Evolutionary conservation across 805 yeast species (phyloP).

Genomic region (Myxozyma geophila): DNA sequence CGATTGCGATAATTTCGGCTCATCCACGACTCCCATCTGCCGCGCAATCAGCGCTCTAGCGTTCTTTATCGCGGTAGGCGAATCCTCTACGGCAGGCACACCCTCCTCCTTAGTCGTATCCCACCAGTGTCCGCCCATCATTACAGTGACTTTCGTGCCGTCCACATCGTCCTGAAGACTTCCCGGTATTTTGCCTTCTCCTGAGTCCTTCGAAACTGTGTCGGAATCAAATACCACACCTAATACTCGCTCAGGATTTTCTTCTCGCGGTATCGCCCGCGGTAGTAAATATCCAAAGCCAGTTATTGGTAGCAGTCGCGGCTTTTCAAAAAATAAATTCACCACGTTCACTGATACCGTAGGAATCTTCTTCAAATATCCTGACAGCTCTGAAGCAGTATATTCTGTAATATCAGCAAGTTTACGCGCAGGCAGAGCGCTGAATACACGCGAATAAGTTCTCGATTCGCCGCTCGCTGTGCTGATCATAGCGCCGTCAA

Average conservation of each 20-base stretch:
- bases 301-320: conserved; percentile 50
- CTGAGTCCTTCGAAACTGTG: conserved; percentile 38
- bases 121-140: conserved; percentile 85
- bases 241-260: conserved; percentile 61
- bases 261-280: conserved; percentile 46
- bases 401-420: conserved; percentile 16
- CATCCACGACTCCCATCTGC: conserved; percentile 48
- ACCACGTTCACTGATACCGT: conserved; percentile 65
- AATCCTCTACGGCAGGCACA: conserved; percentile 37
- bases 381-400: conserved; percentile 11
- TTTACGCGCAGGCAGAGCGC: conserved; percentile 29
- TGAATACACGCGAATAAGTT: conserved; percentile 43
- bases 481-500: conserved; percentile 21
- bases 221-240: conserved; percentile 94
- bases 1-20: conserved; percentile 45
- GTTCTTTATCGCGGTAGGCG: conserved; percentile 39
- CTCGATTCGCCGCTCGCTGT: conserved; percentile 12
- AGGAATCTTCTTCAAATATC: conserved; percentile 47
- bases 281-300: conserved; percentile 95
- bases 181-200: conserved; percentile 21
- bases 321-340: conserved; percentile 63
- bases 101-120: conserved; percentile 37
- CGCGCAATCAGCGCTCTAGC: conserved; percentile 50
- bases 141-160: conserved; percentile 77
- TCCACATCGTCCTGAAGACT: conserved; percentile 38